Evolutionary conservation across 2,329 filamentous ascomycete genomes (phyloP), one percentile per base, ranked within the genome.

Genomic region (Cercospora zeae-maydis): DNA sequence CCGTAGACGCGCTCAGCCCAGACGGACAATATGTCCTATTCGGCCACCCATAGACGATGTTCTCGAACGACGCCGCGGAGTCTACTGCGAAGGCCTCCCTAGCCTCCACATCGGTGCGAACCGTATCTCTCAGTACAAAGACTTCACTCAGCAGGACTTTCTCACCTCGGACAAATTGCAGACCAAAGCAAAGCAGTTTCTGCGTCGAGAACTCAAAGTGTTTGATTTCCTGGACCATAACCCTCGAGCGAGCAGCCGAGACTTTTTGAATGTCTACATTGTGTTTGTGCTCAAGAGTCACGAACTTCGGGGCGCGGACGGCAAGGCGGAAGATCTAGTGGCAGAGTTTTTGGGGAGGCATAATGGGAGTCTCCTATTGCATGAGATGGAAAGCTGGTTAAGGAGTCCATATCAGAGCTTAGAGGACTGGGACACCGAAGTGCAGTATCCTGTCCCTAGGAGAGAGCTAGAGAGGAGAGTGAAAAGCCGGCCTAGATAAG

Each of bases 201-300:
- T 96, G 56, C 85, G 92, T 0, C 85, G 93, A 47, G 93, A 98
- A 73, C 79, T 97, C 3, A 86, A 87, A 59, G 91, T 96, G 16
- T 96, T 97, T 70, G 82, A 84, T 14, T 95, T 93, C 71, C 80
- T 96, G 11, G 78, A 82, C 57, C 63, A 57, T 5, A 33, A 70
- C 69, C 61, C 72, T 55, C 55, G 70, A 62, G 58, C 65, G 34
- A 58, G 68, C 19, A 62, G 70, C 70, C 66, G 69, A 10, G 92
- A 96, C 72, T 96, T 93, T 66, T 76, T 97, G 10, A 82, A 97
- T 9, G 91, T 96, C 71, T 96, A 96, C 74, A 86, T 96, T 58
- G 78, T 97, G 42, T 89, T 89, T 9, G 89, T 97, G 21, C 78
- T 97, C 63, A 93, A 91, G 74, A 91, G 87, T 0, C 86, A 95